Evolutionary conservation across 2,329 filamentous ascomycete species (phyloP).

Genomic region (Calonectria pauciramosa): DNA sequence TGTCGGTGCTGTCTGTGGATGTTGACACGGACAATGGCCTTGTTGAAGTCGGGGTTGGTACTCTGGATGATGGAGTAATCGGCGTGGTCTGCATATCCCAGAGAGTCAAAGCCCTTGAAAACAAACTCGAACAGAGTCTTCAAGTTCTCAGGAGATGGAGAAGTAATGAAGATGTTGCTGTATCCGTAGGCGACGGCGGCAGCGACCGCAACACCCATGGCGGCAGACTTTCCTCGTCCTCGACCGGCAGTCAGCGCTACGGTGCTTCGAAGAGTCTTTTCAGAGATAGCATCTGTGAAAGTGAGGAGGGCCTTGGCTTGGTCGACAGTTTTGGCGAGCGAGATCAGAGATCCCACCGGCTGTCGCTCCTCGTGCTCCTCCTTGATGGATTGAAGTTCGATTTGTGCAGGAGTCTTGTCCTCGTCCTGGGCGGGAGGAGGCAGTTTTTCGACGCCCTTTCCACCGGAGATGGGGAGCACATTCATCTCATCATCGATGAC

Average conservation of each 20-base stretch:
- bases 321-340: conserved; percentile 90
- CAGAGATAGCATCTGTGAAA: conserved; percentile 95
- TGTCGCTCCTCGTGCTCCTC: conserved; percentile 88
- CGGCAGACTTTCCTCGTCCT: conserved; percentile 97
- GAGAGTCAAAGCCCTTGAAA: conserved; percentile 96
- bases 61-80: conserved; percentile 99
- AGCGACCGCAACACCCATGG: conserved; percentile 92
- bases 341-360: conserved; percentile 86
- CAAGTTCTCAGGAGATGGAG: conserved; percentile 96
- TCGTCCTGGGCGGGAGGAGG: conserved; percentile 82
- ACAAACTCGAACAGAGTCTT: conserved; percentile 99
- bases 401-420: conserved; percentile 77
- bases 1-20: conserved; percentile 95
- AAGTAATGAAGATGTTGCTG: conserved; percentile 99
- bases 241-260: conserved; percentile 93
- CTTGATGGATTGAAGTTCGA: conserved; percentile 89
- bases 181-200: conserved; percentile 96
- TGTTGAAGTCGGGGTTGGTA: conserved; percentile 98
- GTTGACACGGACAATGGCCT: conserved; percentile 97
- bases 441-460: conserved; percentile 87
- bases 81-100: conserved; percentile 93
- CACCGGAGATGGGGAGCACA: conserved; percentile 95
- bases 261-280: conserved; percentile 94
- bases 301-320: conserved; percentile 97
- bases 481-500: conserved; percentile 99